Percentiles rank a stretch among this genome's conserved stretches.
phyloP scores from a whole-genome alignment of 441 rosid species.

The Erodium chrysanthum region DNA sequence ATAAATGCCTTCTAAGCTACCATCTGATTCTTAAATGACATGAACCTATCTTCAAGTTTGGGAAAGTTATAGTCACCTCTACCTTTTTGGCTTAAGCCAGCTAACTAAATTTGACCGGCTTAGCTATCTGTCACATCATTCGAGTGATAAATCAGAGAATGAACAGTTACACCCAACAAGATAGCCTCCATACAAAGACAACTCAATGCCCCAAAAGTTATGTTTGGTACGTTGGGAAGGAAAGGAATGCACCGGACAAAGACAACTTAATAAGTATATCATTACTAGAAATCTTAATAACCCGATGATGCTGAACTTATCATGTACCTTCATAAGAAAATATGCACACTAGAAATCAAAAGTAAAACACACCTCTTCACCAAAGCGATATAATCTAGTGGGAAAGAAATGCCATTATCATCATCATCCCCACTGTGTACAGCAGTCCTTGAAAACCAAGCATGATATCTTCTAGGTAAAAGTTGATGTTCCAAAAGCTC shows the following conservation, averaged over 20 bases:
- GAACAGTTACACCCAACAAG: not conserved
- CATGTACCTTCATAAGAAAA: conserved; percentile 10
- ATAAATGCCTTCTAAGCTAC: not conserved
- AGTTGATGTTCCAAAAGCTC: conserved; percentile 89
- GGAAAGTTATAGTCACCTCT: conserved; percentile 1
- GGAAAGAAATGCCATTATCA: conserved; percentile 75
- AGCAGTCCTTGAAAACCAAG: conserved; percentile 86
- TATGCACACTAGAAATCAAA: not conserved
- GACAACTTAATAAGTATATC: not conserved
- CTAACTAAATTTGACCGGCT: conserved; percentile 1
- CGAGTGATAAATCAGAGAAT: not conserved
- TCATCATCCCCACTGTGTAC: conserved; percentile 52
- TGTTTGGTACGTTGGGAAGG: no score
- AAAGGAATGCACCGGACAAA: no score
- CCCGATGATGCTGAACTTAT: not conserved
- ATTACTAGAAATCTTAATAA: conserved; percentile 13
- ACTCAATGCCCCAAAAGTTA: not conserved
- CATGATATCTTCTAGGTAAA: conserved; percentile 93
- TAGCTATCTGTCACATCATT: not conserved
- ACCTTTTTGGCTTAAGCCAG: not conserved
- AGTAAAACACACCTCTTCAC: conserved; percentile 52
- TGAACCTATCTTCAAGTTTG: conserved; percentile 12
- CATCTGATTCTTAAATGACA: conserved; percentile 15
- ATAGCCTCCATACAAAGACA: not conserved
- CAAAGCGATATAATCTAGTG: conserved; percentile 55